Evolutionary conservation across 305 asterid genomes (phyloP).

Genomic region (Withania somnifera): DNA sequence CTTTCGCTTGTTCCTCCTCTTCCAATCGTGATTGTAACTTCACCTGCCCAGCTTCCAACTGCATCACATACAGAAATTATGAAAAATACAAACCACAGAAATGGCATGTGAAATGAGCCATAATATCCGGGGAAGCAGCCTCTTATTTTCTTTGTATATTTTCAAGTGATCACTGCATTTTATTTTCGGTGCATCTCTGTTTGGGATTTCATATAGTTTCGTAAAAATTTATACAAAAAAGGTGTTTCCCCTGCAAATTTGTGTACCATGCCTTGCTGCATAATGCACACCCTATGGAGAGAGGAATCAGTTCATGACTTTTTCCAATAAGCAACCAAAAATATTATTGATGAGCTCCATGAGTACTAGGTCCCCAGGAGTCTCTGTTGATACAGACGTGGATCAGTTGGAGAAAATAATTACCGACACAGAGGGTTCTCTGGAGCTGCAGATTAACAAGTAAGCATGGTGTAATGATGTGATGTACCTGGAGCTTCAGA

Average conservation of each 20-base stretch:
- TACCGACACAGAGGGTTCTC: background rate
- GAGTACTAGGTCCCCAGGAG: background rate
- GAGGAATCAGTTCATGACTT: background rate
- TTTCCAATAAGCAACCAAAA: background rate
- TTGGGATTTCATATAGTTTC: background rate
- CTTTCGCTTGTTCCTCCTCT: constrained; percentile 86
- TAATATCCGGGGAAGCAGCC: constrained; percentile 2
- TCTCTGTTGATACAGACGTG: background rate
- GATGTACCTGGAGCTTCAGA: constrained; percentile 69
- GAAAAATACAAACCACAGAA: constrained; percentile 1
- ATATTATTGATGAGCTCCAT: background rate
- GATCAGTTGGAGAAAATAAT: background rate
- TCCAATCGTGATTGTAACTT: constrained; percentile 78
- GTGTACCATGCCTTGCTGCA: background rate
- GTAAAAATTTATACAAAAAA: background rate
- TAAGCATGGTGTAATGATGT: background rate
- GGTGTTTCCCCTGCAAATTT: background rate
- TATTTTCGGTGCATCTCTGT: background rate
- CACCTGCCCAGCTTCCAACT: constrained; percentile 83
- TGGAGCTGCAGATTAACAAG: background rate
- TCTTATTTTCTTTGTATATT: background rate
- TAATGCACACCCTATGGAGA: background rate
- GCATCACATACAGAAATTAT: constrained; percentile 19
- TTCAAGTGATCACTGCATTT: background rate
- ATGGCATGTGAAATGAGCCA: background rate